Percentiles rank a stretch among this genome's conserved stretches.
phyloP scores from a whole-genome alignment of 352 stramenopile genomes.

The Elongisporangium prolatum region DNA sequence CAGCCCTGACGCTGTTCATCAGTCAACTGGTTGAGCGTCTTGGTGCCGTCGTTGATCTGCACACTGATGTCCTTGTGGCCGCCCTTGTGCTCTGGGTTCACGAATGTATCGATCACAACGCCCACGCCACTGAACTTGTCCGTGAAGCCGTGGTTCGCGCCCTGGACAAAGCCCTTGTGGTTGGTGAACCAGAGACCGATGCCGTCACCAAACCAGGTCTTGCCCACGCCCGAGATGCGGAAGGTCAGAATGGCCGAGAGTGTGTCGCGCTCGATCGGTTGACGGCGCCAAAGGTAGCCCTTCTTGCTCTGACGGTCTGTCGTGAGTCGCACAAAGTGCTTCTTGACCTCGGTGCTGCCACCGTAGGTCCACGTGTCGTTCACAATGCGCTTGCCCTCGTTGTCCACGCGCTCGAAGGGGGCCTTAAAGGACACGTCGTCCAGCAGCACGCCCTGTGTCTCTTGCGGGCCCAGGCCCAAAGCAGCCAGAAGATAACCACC shows the following conservation, averaged over 20 bases:
- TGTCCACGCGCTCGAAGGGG: conserved; percentile 65
- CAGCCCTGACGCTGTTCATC: conserved; percentile 62
- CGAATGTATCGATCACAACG: conserved; percentile 82
- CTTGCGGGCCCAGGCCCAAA: conserved; percentile 1
- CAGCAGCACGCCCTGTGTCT: conserved; percentile 28
- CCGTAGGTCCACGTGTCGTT: conserved; percentile 76
- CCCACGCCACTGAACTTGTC: conserved; percentile 73
- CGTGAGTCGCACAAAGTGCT: conserved; percentile 86
- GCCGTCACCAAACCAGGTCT: conserved; percentile 83
- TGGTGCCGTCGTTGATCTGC: conserved; percentile 77
- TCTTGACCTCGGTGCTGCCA: conserved; percentile 73
- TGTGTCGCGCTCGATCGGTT: conserved; percentile 41
- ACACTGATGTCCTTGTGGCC: conserved; percentile 84
- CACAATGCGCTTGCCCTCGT: conserved; percentile 53
- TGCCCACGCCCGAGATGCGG: conserved; percentile 75
- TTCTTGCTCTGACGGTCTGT: conserved; percentile 84
- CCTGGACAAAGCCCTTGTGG: conserved; percentile 45
- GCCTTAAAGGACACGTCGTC: conserved; percentile 74
- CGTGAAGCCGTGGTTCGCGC: conserved; percentile 73
- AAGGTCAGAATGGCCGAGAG: conserved; percentile 74
- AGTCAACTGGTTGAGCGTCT: conserved; percentile 63
- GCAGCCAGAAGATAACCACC: conserved; percentile 15
- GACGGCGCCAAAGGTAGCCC: conserved; percentile 73
- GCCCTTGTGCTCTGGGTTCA: conserved; percentile 77
- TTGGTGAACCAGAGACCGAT: conserved; percentile 81